Conservation (phyloP, 352 stramenopile species). For the Phytophthora crassamura region DNA sequence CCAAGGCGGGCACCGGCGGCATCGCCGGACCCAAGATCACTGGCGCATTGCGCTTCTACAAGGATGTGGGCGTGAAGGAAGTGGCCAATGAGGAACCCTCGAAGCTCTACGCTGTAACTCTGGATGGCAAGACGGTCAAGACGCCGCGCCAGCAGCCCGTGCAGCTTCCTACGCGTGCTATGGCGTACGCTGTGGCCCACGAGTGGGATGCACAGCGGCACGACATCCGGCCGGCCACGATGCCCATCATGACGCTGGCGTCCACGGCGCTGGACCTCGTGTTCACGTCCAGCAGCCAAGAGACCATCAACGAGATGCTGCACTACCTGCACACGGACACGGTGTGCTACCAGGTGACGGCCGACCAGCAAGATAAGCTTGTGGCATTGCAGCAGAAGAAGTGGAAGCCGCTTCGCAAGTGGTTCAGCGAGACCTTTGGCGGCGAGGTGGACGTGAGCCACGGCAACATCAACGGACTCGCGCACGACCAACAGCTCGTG, state of each 20-base stretch:
- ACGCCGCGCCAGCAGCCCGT: constrained; percentile 73
- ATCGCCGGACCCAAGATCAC: constrained; percentile 80
- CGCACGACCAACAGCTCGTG: constrained; percentile 69
- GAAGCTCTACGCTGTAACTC: constrained; percentile 69
- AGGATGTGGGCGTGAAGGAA: constrained; percentile 75
- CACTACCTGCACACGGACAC: constrained; percentile 90
- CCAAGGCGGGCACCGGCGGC: constrained; percentile 52
- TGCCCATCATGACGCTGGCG: constrained; percentile 90
- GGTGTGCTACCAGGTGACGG: constrained; percentile 89
- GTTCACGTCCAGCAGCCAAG: constrained; percentile 56
- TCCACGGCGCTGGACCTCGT: constrained; percentile 80
- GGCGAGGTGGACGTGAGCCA: constrained; percentile 86
- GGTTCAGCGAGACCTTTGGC: constrained; percentile 76
- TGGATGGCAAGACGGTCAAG: constrained; percentile 87
- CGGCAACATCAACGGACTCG: constrained; percentile 71
- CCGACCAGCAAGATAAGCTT: constrained; percentile 86
- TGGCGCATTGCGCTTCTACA: constrained; percentile 84
- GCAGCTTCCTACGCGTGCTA: constrained; percentile 62
- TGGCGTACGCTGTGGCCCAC: constrained; percentile 78
- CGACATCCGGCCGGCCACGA: constrained; percentile 79
- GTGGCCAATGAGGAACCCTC: constrained; percentile 36
- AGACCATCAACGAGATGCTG: constrained; percentile 83
- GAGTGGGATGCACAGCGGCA: constrained; percentile 86
- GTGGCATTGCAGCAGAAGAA: constrained; percentile 83
- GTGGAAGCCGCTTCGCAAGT: constrained; percentile 85